Conservation (phyloP, 2,329 filamentous ascomycete genomes). For the Colletotrichum melonis region DNA sequence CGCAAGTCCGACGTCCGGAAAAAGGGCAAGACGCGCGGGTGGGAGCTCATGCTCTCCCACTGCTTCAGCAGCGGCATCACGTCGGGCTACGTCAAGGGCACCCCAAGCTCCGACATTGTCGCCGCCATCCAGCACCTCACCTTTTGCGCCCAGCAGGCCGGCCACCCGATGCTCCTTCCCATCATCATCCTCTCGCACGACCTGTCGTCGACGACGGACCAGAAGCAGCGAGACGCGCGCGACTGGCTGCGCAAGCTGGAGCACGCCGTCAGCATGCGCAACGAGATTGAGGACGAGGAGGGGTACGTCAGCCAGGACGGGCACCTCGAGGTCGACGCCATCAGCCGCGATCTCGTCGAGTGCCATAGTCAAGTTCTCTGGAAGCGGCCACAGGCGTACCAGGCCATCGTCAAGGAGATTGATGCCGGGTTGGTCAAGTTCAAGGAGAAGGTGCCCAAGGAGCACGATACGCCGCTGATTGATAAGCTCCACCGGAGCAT, state of each 20-base stretch:
- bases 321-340: slow-evolving; percentile 66
- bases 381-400: slow-evolving; percentile 72
- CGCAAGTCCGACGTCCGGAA: slow-evolving; percentile 76
- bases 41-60: slow-evolving; percentile 73
- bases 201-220: slow-evolving; percentile 65
- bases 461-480: slow-evolving; percentile 45
- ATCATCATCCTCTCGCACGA: slow-evolving; percentile 70
- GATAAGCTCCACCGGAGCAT: slow-evolving; percentile 64
- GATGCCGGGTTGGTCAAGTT: slow-evolving; percentile 60
- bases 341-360: slow-evolving; percentile 72
- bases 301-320: slow-evolving; percentile 62
- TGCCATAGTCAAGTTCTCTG: slow-evolving; percentile 72
- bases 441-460: slow-evolving; percentile 41
- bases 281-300: slow-evolving; percentile 68
- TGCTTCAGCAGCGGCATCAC: slow-evolving; percentile 66
- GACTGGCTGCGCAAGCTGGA: slow-evolving; percentile 72
- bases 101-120: slow-evolving; percentile 65
- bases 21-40: slow-evolving; percentile 71
- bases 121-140: slow-evolving; percentile 61
- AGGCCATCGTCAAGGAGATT: slow-evolving; percentile 63
- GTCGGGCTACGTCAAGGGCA: slow-evolving; percentile 72
- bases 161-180: slow-evolving; percentile 70
- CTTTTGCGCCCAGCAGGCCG: slow-evolving; percentile 60
- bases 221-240: slow-evolving; percentile 71
- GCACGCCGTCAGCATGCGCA: slow-evolving; percentile 69